A percentile compares a stretch with the other conserved stretches of the same genome.
phyloP scores from a whole-genome alignment of 2,329 filamentous ascomycete species.

The Botrytis aclada region DNA sequence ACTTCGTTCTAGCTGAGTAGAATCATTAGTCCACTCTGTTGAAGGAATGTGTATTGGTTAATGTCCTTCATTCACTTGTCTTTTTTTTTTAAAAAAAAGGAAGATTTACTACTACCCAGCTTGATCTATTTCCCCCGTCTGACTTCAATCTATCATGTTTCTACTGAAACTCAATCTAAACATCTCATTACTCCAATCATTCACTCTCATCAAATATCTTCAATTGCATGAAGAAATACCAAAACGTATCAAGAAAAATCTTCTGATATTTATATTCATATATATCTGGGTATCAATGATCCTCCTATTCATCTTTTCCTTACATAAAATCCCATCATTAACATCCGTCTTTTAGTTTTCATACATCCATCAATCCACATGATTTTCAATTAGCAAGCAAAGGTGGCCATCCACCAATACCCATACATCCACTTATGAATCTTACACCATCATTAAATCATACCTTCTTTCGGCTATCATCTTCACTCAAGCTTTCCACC shows the following conservation, averaged over 20 bases:
- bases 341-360: background rate
- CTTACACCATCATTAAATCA: conserved; percentile 1
- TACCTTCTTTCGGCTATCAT: background rate
- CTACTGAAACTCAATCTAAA: background rate
- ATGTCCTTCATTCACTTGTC: background rate
- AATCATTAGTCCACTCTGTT: too few species aligned
- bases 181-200: background rate
- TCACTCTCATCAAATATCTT: background rate
- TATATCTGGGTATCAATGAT: conserved; percentile 9
- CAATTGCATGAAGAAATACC: background rate
- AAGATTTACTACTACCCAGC: background rate
- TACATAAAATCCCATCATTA: background rate
- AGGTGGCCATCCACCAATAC: background rate
- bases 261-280: background rate
- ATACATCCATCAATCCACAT: background rate
- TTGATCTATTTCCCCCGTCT: background rate
- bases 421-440: background rate
- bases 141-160: background rate
- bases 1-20: too few species aligned
- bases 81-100: too few species aligned
- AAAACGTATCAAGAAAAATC: background rate
- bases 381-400: background rate
- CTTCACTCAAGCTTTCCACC: too few species aligned
- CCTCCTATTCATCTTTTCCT: background rate
- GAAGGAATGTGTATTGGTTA: background rate